Conservation (phyloP, 2,329 filamentous ascomycete species). For the Colletotrichum chlorophyti region DNA sequence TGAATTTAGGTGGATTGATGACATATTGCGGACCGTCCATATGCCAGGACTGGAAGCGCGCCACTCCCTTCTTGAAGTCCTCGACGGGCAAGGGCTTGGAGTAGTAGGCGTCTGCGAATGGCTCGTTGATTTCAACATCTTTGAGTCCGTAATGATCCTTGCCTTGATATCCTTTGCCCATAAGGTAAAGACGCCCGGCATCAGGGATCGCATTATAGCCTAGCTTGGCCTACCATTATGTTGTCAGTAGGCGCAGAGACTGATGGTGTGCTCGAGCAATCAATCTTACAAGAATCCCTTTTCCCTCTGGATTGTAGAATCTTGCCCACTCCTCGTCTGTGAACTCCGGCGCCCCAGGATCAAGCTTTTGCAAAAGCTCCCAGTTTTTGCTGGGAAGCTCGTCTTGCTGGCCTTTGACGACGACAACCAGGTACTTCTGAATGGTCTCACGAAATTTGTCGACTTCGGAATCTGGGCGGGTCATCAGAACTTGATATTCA, state of each 20-base stretch:
- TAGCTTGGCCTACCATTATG: background rate
- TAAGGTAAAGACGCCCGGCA: background rate
- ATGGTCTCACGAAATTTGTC: background rate
- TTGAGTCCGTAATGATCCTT: no score
- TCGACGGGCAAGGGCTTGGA: no score
- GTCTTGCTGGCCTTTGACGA: background rate
- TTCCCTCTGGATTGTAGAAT: background rate
- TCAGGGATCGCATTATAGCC: background rate
- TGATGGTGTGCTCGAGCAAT: background rate
- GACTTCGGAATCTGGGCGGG: background rate
- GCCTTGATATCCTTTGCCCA: no score
- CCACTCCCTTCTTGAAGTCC: no score
- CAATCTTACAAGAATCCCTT: background rate
- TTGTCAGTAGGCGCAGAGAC: background rate
- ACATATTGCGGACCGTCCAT: no score
- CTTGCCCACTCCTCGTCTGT: background rate
- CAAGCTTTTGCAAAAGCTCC: background rate
- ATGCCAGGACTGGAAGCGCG: no score
- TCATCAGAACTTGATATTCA: background rate
- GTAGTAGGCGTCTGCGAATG: no score
- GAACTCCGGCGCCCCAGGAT: background rate
- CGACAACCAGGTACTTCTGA: background rate
- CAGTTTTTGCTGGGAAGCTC: background rate
- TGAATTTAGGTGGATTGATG: no score
- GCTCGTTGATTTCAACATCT: no score